Conservation (phyloP, 1,284 basidiomycete species). For the Cutaneotrichosporon sp. region DNA sequence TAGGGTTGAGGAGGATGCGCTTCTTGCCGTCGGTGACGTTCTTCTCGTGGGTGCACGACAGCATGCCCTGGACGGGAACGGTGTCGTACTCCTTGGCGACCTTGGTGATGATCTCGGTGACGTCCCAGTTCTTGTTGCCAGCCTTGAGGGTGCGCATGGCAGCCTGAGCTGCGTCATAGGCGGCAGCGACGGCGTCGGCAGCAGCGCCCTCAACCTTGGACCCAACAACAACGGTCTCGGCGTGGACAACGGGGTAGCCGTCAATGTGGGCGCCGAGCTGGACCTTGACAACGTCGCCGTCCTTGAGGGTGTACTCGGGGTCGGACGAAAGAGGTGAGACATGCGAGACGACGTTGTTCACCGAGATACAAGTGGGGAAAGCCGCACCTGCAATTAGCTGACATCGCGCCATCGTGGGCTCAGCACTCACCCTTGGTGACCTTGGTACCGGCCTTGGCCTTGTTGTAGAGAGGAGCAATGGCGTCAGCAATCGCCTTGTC, state of each 20-base stretch:
- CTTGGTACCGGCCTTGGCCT: conserved; percentile 77
- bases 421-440: conserved; percentile 65
- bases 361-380: conserved; percentile 88
- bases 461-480: conserved; percentile 83
- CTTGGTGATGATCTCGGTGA: conserved; percentile 80
- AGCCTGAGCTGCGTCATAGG: conserved; percentile 84
- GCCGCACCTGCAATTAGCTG: conserved; percentile 64
- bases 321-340: conserved; percentile 56
- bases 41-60: conserved; percentile 62
- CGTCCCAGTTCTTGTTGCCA: conserved; percentile 90
- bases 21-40: conserved; percentile 97
- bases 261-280: conserved; percentile 96
- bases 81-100: conserved; percentile 69
- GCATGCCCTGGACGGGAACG: conserved; percentile 81
- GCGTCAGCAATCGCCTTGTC: conserved; percentile 87
- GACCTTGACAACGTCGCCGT: conserved; percentile 91
- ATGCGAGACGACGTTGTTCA: conserved; percentile 67
- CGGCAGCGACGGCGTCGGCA: conserved; percentile 89
- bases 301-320: conserved; percentile 68
- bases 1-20: conserved; percentile 85
- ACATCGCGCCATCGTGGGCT: too few species aligned
- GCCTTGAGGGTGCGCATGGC: conserved; percentile 82
- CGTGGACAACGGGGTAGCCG: conserved; percentile 59
- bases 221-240: conserved; percentile 85
- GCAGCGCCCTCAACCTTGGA: conserved; percentile 72